phyloP scores from a whole-genome alignment of 164 flowering plant species.

The Cinnamomum micranthum region DNA sequence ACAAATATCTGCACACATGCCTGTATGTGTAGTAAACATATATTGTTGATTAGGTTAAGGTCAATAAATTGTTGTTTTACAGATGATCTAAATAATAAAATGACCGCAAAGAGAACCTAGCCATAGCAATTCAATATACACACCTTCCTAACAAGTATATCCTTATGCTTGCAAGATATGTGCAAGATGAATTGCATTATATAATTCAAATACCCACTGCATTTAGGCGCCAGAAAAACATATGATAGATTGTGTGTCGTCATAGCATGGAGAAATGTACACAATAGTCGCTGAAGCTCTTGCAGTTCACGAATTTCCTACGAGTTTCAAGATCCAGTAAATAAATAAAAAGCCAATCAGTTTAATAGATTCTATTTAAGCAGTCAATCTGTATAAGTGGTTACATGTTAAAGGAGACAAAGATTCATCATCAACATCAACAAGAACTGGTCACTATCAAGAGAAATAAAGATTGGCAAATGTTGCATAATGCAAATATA shows the following conservation, averaged over 20 bases:
- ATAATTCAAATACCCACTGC: slow-evolving; percentile 61
- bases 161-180: slow-evolving; percentile 79
- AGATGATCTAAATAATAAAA: neutral
- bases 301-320: slow-evolving; percentile 93
- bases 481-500: no score
- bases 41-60: neutral
- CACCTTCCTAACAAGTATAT: slow-evolving; percentile 78
- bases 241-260: slow-evolving; percentile 80
- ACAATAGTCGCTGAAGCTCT: slow-evolving; percentile 81
- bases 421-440: no score
- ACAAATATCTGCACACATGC: slow-evolving; percentile 89
- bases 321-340: slow-evolving; percentile 4
- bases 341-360: neutral
- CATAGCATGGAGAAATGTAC: slow-evolving; percentile 83
- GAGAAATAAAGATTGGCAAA: no score
- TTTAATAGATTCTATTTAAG: no score
- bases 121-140: slow-evolving; percentile 8
- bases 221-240: slow-evolving; percentile 69
- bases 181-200: slow-evolving; percentile 71
- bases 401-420: no score
- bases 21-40: slow-evolving; percentile 31
- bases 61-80: no score
- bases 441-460: no score
- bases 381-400: no score
- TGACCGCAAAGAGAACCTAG: neutral